A percentile compares a stretch with the other conserved stretches of the same genome.
phyloP scores from a whole-genome alignment of 768 basidiomycete species.

The Naganishia vishniacii region DNA sequence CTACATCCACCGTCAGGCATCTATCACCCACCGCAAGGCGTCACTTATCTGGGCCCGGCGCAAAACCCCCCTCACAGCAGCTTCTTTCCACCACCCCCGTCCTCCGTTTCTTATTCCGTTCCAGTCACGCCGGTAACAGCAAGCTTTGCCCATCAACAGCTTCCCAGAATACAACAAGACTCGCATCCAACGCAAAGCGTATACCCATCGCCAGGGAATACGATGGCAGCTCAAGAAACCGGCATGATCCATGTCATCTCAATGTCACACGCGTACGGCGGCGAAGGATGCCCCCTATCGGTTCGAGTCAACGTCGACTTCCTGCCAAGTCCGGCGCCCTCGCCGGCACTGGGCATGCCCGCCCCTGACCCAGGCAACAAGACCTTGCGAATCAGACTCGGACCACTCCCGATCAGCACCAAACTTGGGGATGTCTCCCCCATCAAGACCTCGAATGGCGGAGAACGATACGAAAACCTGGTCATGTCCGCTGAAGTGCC shows the following conservation, averaged over 20 bases:
- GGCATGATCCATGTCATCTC: slow-evolving; percentile 14
- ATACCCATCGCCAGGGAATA: slow-evolving; percentile 6
- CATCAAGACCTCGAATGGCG: slow-evolving; percentile 8
- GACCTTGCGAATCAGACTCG: slow-evolving; percentile 12
- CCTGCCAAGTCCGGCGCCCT: slow-evolving; percentile 5
- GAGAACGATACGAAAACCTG: slow-evolving; percentile 19
- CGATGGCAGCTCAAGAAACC: not conserved
- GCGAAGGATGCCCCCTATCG: slow-evolving; percentile 11
- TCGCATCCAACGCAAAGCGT: not conserved
- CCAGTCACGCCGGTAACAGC: slow-evolving; percentile 12
- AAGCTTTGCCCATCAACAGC: not conserved
- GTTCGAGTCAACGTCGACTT: slow-evolving; percentile 17
- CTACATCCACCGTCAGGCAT: not conserved
- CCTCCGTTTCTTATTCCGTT: slow-evolving; percentile 4
- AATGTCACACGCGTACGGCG: slow-evolving; percentile 14
- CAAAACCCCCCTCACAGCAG: not conserved
- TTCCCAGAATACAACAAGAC: not conserved
- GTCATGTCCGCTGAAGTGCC: slow-evolving; percentile 21
- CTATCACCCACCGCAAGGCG: not conserved
- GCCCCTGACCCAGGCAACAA: slow-evolving; percentile 9
- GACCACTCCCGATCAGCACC: slow-evolving; percentile 4
- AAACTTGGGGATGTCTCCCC: slow-evolving; percentile 16
- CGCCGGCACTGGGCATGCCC: not conserved
- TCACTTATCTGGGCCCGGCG: not conserved
- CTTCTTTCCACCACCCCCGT: not conserved